Evolutionary conservation across 495 filamentous ascomycete genomes (phyloP), one percentile per base, ranked within the genome.

Genomic region (Aspergillus campestris): DNA sequence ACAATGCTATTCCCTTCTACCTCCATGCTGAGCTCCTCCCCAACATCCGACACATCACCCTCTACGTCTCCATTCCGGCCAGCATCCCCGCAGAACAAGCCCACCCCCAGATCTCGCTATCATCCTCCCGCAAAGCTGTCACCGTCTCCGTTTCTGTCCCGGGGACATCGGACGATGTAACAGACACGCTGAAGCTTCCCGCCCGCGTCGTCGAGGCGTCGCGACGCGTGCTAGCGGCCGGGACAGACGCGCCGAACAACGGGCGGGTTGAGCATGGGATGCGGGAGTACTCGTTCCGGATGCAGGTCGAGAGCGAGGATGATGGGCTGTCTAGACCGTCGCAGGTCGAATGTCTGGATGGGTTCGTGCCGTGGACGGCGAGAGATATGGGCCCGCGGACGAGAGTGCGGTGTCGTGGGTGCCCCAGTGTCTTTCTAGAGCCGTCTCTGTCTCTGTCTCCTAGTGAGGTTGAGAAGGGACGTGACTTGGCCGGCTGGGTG

Each of bases 21-120:
- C 70, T 95, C 13, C 90, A 96, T 58, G 88, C 90, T 11, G 92
- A 98, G 71, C 77, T 92, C 0, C 74, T 96, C 5, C 72, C 81
- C 47, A 88, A 95, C 57, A 94, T 98, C 52, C 81, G 83, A 9
- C 86, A 90, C 61, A 74, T 94, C 36, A 86, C 85, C 4, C 66
- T 94, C 13, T 83, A 81, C 47, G 79, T 82, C 5, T 80, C 81
- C 0, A 69, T 92, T 3, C 70, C 74, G 10, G 74, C 75, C 3
- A 63, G 69, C 2, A 56, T 61, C 35, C 63, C 64, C 31, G 38
- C 61, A 3, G 58, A 69, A 14, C 68, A 47, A 7, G 38, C 57
- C 7, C 45, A 34, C 31, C 62, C 64, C 29, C 34, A 52, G 3
- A 57, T 71, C 29, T 54, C 59, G 28, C 56, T 73, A 0, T 70